Evolutionary conservation across 164 flowering plant genomes (phyloP), one percentile per base, ranked within the genome.

Genomic region (Santalum album): DNA sequence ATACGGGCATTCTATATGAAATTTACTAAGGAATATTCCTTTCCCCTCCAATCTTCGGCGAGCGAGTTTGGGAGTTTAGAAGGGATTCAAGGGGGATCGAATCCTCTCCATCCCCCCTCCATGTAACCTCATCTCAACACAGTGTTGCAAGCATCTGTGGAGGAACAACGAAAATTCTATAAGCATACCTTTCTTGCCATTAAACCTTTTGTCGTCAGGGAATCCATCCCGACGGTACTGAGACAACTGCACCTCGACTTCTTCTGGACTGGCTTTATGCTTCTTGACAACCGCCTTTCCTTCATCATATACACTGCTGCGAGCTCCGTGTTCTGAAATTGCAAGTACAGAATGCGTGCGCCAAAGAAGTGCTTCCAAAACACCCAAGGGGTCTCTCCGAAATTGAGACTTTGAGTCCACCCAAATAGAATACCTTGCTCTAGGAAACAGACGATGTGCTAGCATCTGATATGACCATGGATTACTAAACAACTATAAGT

Each of bases 391-490:
- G 55, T 94, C 97, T 65, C 96, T 85, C 40, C 96, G 78, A 51
- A 94, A 84, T 50, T 94, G 99, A 20, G 96, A 90, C 60, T 94
- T 94, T 1, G 97, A 85, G 58, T 94, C 99, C 51, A 94, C 97
- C 97, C 99, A 94, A 46, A 94, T 85, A 19, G 97, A 94, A 61
- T 75, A 94, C 65, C 78, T 73, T 48, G 96, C 82, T 56, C 77
- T 65, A 27, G 92, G 96, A 65, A 94, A 94, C 32, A 94, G 77
- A 12, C 97, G 90, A 75, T 94, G 97, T 14, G 74, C 68, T 65
- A 90, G 64, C 97, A 90, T 83, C 96, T 94, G 80, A 55, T 47
- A 44, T 62, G 34, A 68, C 24, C 15, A 56, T 12, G 62, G 27
- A 51, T 39, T 26, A 51, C 36, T 40, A 56, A 36, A 26, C 42